Conservation (phyloP, 257 asterid genomes). For the Galeopsis tetrahit region DNA sequence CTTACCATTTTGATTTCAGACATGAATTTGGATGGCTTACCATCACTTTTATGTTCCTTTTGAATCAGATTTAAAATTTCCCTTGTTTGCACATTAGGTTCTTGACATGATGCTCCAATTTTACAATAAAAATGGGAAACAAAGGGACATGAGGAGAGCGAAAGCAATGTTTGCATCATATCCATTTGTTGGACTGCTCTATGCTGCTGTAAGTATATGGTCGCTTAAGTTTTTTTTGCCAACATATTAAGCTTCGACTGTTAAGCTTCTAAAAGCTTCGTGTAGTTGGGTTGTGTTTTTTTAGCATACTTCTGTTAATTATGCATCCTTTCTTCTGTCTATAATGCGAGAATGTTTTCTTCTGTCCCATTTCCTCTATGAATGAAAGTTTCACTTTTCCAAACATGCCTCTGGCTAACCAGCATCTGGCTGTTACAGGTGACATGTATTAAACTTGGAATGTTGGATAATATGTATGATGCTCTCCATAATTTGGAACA, state of each 20-base stretch:
- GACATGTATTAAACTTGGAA: constrained; percentile 66
- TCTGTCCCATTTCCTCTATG: constrained; percentile 7
- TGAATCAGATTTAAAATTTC: constrained; percentile 15
- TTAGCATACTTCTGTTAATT: constrained; percentile 22
- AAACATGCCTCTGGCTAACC: constrained; percentile 29
- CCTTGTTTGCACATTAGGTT: constrained; percentile 54
- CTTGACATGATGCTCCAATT: constrained; percentile 73
- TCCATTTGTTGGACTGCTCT: constrained; percentile 81
- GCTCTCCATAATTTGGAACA: constrained; percentile 48
- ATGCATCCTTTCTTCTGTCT: not conserved
- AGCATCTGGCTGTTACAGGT: constrained; percentile 59
- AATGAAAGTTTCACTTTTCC: constrained; percentile 22
- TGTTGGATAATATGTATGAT: constrained; percentile 79
- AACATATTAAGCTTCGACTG: not conserved
- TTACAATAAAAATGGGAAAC: constrained; percentile 46
- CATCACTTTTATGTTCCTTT: constrained; percentile 4
- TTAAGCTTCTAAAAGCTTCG: constrained; percentile 10
- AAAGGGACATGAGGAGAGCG: constrained; percentile 40
- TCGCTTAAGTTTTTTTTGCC: constrained; percentile 14
- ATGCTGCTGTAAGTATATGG: constrained; percentile 76
- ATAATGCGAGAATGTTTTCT: not conserved
- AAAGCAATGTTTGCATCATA: constrained; percentile 54
- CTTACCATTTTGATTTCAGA: constrained; percentile 16
- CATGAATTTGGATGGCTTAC: constrained; percentile 17
- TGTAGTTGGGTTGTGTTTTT: constrained; percentile 1